Base-by-base conservation (phyloP, 164 flowering plant genomes). In the Pachysandra terminalis region DNA sequence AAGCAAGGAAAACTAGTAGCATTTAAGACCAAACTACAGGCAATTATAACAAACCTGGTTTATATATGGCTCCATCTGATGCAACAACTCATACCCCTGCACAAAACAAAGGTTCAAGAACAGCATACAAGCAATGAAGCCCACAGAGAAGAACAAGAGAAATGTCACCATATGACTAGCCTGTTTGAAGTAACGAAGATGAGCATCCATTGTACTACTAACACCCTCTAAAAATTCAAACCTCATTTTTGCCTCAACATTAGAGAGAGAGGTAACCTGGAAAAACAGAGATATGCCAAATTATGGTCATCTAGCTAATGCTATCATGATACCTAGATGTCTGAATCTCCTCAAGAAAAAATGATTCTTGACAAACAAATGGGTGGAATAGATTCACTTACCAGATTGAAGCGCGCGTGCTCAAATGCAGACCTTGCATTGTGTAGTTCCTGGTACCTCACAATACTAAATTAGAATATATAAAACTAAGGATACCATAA, bases 41-140 rank as follows among this genome's bases (percentile, higher is more conserved):
- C 21, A 63, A 59, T 25, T 26, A 48, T 0, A 60, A 59, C 78
- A 63, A 62, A 93, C 99, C 99, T 96, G 98, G 77, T 89, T 86
- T 52, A 96, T 90, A 72, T 88, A 92, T 26, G 99, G 98, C 81
- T 93, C 99, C 99, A 96, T 92, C 71, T 89, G 98, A 80, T 91
- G 98, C 85, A 96, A 77, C 69, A 96, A 81, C 73, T 96, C 99
- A 80, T 93, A 96, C 8, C 99, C 99, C 99, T 96, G 74, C 67
- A 78, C 1, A 61, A 13, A 59, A 41, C n/a, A 68, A 67, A 61
- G 9, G 64, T 26, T 73, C 19, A 66, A 17, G 10, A 66, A n/a
- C 25, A 68, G 66, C 64, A 32, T 28, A 35, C 1, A 56, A 40
- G 56, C 6, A 53, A 71, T 32, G 24, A n/a, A n/a, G 68, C n/a